Evolutionary conservation across 768 basidiomycete species (phyloP), one percentile per base, ranked within the genome.

Genomic region (Rubroboletus satanas): DNA sequence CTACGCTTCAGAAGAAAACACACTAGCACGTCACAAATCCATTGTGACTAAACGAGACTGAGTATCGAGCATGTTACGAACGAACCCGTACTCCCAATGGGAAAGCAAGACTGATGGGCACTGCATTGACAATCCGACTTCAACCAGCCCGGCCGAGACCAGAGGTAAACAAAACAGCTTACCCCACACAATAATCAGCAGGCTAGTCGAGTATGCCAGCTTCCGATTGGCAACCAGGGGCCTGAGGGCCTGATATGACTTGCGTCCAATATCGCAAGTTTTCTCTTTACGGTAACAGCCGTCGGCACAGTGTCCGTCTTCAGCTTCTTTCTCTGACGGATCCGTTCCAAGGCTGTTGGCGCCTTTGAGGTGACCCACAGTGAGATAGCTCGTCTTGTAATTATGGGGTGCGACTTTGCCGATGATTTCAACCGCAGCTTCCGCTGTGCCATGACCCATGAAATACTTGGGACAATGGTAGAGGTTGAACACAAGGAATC

Each of bases 21-120:
- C 21, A 82, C 81, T 76, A 82, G 61, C 75, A 83, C 4, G 79
- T 77, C 18, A 83, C 73, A 59, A 80, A 79, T 49, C 73, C 74
- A 65, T 82, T 79, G 60, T 82, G 79, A 33, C 77, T 78, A 45
- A 12, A 21, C 5, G 23, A 49, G n/a, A 18, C 8, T 49, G 17
- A 63, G 45, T 11, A 56, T 3, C 5, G 7, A 44, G 14, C 11
- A 45, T 3, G 29, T n/a, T 23, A 28, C 1, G 9, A 18, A 38
- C 6, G 10, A 33, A 35, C 21, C 4, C 31, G 28, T 4, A 66
- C 77, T 68, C 58, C 84, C 74, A 90, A 68, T 15, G 88, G 87
- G 59, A 85, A 89, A 3, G 88, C 88, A 12, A 90, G 77, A 7
- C 88, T 88, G 55, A 91, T 90, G 39, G 90, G 74, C 2, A 82